These are phyloP conservation scores for Persicaria maculosa DNA, from an alignment of 148 eudicot species.

Conservation along the genomic window DNA sequence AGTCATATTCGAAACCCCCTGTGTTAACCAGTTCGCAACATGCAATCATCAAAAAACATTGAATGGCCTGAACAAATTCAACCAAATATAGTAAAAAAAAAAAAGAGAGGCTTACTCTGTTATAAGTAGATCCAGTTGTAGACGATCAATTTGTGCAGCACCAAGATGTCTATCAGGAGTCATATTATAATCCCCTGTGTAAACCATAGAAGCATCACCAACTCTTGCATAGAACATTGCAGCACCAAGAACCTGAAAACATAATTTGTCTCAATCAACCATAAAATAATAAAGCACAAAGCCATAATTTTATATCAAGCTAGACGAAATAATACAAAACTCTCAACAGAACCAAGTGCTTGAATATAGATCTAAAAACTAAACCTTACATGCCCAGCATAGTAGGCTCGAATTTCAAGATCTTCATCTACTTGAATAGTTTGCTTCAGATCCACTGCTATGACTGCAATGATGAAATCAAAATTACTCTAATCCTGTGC, in stretches of 20 bases:
- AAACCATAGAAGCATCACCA: constrained; percentile 71
- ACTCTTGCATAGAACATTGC: constrained; percentile 94
- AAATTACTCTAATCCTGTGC: constrained; percentile 1
- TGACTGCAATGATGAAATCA: constrained; percentile 37
- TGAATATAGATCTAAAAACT: not conserved
- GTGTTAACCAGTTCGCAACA: not conserved
- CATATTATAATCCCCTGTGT: constrained; percentile 99
- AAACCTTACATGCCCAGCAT: constrained; percentile 86
- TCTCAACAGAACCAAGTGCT: constrained; percentile 1
- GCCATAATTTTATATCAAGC: not conserved
- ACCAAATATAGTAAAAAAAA: constrained; percentile 4
- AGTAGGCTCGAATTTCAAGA: constrained; percentile 93
- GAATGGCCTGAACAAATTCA: not conserved
- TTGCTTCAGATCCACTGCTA: constrained; percentile 85
- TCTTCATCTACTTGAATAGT: constrained; percentile 77
- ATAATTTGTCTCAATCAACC: constrained; percentile 11
- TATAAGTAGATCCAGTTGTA: constrained; percentile 80
- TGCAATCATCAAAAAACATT: not conserved
- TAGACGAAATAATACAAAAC: not conserved
- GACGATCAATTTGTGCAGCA: constrained; percentile 86
- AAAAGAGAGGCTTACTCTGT: constrained; percentile 53
- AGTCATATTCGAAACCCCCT: no score
- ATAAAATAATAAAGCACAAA: not conserved
- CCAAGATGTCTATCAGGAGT: constrained; percentile 96
- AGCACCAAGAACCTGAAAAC: constrained; percentile 77